Base-by-base conservation (phyloP, 225 moss, liverwort and hornwort species). In the Physcomitrellopsis africana region DNA sequence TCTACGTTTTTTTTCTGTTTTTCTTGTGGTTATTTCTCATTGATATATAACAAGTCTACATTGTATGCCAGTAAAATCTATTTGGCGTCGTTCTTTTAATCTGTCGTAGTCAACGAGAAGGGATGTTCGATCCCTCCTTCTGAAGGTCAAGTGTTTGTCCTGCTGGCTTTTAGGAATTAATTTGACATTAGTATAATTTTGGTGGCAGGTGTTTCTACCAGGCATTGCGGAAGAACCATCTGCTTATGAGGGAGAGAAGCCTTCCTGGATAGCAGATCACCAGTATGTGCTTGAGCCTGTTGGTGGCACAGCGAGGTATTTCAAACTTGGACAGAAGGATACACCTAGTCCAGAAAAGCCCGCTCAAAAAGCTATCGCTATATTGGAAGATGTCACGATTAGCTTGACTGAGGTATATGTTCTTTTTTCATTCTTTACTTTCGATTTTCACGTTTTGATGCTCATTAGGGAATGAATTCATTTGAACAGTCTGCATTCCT, bases 321-420 rank as follows among this genome's bases (percentile, higher is more conserved):
- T 82, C 71, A 96, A 94, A 87, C 86, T 96, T 41, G 96, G 90
- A 1, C 92, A 86, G 69, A 94, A 86, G 73, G 96, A 94, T 53
- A 64, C 79, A 13, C 90, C 89, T 64, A 76, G 77, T 41, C 88
- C 96, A 45, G 94, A 94, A 29, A 82, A 63, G 46, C 96, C 96
- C 76, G 85, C 89, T 66, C 96, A 96, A 48, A 94, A 81, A 79
- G 94, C 94, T 52, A 76, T 79, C 19, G 86, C 83, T 69, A 77
- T 88, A 65, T 77, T 96, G 51, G 84, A 96, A 60, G 91, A 92
- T 84, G 96, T 96, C 26, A 96, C 92, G 10, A 85, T 96, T 41
- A 86, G 90, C 69, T 72, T 93, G 60, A 90, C 87, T 63, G 91
- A 94, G 93, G 94, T 93, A 69, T 37, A 37, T 16, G 14, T 59